Percentiles rank a stretch among this genome's conserved stretches.
phyloP scores from a whole-genome alignment of 2,329 filamentous ascomycete species.

The Cryphonectria parasitica region DNA sequence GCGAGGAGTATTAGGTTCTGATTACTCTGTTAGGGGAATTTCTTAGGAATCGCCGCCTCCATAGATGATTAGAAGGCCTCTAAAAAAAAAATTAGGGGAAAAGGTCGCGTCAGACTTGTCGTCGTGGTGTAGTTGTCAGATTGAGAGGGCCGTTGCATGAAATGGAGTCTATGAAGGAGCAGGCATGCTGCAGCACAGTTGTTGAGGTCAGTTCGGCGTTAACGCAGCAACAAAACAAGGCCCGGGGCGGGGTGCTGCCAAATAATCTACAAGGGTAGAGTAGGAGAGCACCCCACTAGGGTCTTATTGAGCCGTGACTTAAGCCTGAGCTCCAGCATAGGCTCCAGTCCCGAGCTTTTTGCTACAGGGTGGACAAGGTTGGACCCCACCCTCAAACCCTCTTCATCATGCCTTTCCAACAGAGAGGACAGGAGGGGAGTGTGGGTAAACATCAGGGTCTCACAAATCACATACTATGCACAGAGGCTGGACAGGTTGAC shows the following conservation, averaged over 20 bases:
- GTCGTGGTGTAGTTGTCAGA: conserved; percentile 4
- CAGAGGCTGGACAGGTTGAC: no score
- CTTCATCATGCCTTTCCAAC: not conserved
- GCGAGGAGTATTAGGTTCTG: not conserved
- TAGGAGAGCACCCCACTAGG: not conserved
- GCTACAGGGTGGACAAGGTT: not conserved
- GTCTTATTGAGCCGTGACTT: not conserved
- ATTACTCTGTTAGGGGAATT: no score
- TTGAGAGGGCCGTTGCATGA: not conserved
- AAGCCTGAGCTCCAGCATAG: not conserved
- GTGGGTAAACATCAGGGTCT: not conserved
- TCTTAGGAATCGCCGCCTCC: not conserved
- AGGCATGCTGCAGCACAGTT: not conserved
- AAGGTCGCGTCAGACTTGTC: not conserved
- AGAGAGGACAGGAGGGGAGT: not conserved
- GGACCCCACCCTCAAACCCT: not conserved
- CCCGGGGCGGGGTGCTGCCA: conserved; percentile 1
- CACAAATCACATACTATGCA: not conserved
- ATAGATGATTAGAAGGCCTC: not conserved
- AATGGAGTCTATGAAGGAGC: not conserved
- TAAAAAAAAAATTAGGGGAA: not conserved
- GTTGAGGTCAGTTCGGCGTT: conserved; percentile 1
- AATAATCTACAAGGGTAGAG: not conserved
- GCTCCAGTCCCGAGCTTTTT: not conserved
- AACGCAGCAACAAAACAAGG: conserved; percentile 7